Conservation (phyloP, 345 rosid species). For the Rhizophora mangle region DNA sequence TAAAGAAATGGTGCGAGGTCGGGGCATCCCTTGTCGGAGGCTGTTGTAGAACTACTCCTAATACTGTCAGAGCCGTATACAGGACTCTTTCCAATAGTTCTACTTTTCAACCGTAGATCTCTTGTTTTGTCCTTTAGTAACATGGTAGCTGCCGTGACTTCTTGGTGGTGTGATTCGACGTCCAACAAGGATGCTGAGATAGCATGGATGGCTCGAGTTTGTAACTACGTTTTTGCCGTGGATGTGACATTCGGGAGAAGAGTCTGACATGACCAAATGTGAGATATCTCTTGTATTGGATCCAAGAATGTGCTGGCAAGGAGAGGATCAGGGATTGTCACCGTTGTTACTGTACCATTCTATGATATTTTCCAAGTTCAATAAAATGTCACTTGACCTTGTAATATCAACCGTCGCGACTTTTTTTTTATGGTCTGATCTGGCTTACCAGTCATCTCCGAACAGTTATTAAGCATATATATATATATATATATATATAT, state of each 20-base stretch:
- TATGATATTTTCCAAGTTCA: not conserved
- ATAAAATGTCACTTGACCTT: no score
- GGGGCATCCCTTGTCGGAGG: slow-evolving; percentile 76
- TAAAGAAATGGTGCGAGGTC: slow-evolving; percentile 58
- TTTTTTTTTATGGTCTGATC: no score
- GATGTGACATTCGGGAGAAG: not conserved
- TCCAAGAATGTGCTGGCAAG: not conserved
- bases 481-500: no score
- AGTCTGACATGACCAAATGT: not conserved
- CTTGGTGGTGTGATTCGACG: not conserved
- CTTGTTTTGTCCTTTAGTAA: not conserved
- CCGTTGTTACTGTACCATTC: not conserved
- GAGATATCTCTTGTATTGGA: not conserved
- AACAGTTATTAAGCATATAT: no score
- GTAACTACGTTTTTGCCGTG: not conserved
- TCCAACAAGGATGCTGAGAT: slow-evolving; percentile 3
- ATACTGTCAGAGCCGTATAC: slow-evolving; percentile 59
- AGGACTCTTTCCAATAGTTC: slow-evolving; percentile 40
- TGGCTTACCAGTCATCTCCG: no score
- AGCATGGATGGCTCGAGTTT: not conserved
- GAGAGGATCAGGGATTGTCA: no score
- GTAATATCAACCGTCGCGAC: no score
- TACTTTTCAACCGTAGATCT: not conserved
- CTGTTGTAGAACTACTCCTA: slow-evolving; percentile 51
- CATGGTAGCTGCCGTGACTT: not conserved